phyloP scores from a whole-genome alignment of 2,329 filamentous ascomycete genomes.

The Colletotrichum tamarilloi region DNA sequence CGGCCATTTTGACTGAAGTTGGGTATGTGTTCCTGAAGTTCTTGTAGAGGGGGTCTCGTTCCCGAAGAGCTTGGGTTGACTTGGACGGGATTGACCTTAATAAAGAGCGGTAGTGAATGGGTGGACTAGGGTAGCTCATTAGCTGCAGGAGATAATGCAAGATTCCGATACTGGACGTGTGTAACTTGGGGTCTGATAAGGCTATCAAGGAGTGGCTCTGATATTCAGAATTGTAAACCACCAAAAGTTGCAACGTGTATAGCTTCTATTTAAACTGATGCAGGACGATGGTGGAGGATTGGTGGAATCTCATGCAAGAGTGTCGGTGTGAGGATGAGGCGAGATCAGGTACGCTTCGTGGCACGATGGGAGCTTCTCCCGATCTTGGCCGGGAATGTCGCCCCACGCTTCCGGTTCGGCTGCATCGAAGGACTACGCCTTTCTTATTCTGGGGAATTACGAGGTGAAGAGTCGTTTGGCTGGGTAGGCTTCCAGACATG shows the following conservation, averaged over 20 bases:
- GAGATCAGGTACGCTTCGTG: background rate
- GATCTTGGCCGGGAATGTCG: constrained; percentile 1
- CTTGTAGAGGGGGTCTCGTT: too few species aligned
- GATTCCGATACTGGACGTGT: background rate
- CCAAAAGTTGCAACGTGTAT: background rate
- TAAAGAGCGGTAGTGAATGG: background rate
- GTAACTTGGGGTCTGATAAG: constrained; percentile 17
- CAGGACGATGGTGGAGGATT: background rate
- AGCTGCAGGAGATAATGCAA: constrained; percentile 3
- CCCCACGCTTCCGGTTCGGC: background rate
- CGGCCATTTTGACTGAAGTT: constrained; percentile 50
- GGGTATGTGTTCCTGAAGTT: too few species aligned
- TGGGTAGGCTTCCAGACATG: background rate
- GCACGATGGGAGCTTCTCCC: background rate
- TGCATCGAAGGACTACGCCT: background rate
- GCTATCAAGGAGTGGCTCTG: background rate
- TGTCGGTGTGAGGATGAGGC: constrained; percentile 11
- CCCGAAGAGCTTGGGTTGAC: too few species aligned
- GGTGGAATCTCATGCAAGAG: constrained; percentile 6
- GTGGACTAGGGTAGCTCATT: background rate
- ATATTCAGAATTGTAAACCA: background rate
- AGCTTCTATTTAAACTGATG: background rate
- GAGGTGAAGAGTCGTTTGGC: background rate
- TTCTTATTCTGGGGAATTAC: background rate
- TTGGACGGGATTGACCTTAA: background rate